Conservation (phyloP, 768 basidiomycete species). For the Lactarius akahatsu region DNA sequence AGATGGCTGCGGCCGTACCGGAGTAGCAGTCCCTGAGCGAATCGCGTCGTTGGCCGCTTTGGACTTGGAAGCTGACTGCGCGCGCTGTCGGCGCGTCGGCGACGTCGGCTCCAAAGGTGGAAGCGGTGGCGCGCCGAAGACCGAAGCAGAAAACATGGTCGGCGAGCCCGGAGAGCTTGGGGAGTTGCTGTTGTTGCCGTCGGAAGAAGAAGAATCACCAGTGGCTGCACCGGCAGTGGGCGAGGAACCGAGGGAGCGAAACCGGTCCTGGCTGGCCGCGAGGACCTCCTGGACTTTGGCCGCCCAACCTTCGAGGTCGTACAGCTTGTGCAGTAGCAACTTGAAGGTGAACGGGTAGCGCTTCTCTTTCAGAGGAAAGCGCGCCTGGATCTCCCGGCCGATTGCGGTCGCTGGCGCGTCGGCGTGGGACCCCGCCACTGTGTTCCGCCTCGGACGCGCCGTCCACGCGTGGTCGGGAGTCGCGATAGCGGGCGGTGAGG, state of each 20-base stretch:
- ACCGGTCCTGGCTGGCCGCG: conserved; percentile 27
- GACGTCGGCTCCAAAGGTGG: conserved; percentile 7
- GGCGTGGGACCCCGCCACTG: conserved; percentile 14
- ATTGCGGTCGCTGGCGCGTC: not conserved
- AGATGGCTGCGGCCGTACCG: conserved; percentile 12
- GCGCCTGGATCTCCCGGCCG: conserved; percentile 10
- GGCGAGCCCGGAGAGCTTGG: conserved; percentile 12
- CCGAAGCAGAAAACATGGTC: conserved; percentile 8
- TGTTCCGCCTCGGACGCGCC: conserved; percentile 26
- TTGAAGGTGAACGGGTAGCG: conserved; percentile 31
- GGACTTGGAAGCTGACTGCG: conserved; percentile 7
- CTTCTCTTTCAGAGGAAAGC: conserved; percentile 24
- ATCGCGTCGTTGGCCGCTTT: conserved; percentile 8
- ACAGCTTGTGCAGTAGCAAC: conserved; percentile 28
- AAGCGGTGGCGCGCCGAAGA: conserved; percentile 10
- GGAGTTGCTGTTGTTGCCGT: not conserved
- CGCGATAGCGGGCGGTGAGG: not conserved
- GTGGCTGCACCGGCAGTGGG: not conserved
- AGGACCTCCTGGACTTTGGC: conserved; percentile 28
- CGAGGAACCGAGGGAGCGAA: conserved; percentile 23
- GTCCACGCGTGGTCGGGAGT: conserved; percentile 3
- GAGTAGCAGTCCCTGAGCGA: conserved; percentile 1
- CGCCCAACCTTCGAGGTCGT: conserved; percentile 30
- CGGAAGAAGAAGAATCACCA: not conserved
- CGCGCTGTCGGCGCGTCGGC: conserved; percentile 15